Conservation (phyloP, 1,284 basidiomycete species). For the Cystobasidium pallidum region DNA sequence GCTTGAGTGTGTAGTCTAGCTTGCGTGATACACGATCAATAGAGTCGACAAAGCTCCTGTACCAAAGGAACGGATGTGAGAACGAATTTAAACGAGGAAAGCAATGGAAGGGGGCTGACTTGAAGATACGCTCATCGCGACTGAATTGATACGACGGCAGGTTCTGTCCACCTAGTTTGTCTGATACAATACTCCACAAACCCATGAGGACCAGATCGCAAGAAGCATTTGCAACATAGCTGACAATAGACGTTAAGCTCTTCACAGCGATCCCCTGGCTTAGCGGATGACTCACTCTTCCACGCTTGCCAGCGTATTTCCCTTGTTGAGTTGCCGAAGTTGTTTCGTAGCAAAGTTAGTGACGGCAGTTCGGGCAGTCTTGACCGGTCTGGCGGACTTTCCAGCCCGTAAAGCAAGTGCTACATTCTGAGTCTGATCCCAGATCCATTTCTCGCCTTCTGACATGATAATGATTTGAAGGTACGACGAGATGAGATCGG, state of each 20-base stretch:
- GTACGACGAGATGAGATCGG: constrained; percentile 49
- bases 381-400: constrained; percentile 45
- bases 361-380: constrained; percentile 45
- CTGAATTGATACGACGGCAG: constrained; percentile 49
- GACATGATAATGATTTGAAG: constrained; percentile 53
- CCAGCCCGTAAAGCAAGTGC: constrained; percentile 49
- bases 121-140: constrained; percentile 43
- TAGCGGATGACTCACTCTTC: constrained; percentile 46
- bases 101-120: constrained; percentile 7
- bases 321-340: constrained; percentile 45
- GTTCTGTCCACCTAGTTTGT: constrained; percentile 43
- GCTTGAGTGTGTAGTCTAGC: constrained; percentile 23
- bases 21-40: neutral
- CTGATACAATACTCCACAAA: constrained; percentile 48
- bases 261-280: no score
- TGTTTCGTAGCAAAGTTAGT: constrained; percentile 49
- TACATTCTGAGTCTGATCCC: constrained; percentile 46
- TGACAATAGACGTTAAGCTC: constrained; percentile 4
- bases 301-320: constrained; percentile 48
- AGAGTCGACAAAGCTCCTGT: constrained; percentile 41
- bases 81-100: neutral
- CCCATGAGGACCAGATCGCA: constrained; percentile 51
- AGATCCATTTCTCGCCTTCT: constrained; percentile 50
- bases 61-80: neutral
- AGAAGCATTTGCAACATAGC: constrained; percentile 47